phyloP scores from a whole-genome alignment of 2,329 filamentous ascomycete genomes.

The Phialophora verrucosa region DNA sequence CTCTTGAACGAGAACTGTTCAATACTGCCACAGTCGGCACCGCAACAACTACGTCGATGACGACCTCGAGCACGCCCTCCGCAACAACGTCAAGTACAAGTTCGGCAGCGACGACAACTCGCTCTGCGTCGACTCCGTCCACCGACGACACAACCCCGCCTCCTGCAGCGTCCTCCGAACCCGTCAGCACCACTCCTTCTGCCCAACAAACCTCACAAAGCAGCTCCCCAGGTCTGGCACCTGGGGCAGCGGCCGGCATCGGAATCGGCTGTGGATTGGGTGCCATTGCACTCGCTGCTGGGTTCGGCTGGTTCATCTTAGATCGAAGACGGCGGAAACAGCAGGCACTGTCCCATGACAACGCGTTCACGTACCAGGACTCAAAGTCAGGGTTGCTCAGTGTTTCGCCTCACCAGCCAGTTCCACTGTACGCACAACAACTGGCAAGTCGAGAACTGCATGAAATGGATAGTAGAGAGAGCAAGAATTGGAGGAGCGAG shows the following conservation, averaged over 20 bases:
- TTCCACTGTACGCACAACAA: conserved; percentile 12
- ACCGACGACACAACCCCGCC: not conserved
- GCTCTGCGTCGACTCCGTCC: conserved; percentile 6
- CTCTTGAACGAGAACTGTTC: conserved; percentile 18
- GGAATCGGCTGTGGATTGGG: not conserved
- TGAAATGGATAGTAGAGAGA: conserved; percentile 15
- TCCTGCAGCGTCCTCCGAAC: not conserved
- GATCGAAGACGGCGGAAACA: not conserved
- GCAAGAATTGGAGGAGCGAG: conserved; percentile 10
- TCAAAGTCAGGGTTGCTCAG: not conserved
- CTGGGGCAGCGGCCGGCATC: not conserved
- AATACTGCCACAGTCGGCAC: conserved; percentile 16
- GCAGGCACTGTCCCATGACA: not conserved
- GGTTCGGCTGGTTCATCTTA: not conserved
- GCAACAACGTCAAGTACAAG: conserved; percentile 3
- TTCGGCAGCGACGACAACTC: not conserved
- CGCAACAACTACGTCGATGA: not conserved
- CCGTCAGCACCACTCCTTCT: not conserved
- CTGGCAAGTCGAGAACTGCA: conserved; percentile 19
- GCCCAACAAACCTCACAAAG: conserved; percentile 1
- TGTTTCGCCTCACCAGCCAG: conserved; percentile 1
- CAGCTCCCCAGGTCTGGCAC: not conserved
- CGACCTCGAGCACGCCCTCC: not conserved
- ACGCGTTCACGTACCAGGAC: not conserved
- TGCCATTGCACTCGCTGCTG: not conserved